Evolutionary conservation across 257 asterid species (phyloP).

Genomic region (Salvia miltiorrhiza): DNA sequence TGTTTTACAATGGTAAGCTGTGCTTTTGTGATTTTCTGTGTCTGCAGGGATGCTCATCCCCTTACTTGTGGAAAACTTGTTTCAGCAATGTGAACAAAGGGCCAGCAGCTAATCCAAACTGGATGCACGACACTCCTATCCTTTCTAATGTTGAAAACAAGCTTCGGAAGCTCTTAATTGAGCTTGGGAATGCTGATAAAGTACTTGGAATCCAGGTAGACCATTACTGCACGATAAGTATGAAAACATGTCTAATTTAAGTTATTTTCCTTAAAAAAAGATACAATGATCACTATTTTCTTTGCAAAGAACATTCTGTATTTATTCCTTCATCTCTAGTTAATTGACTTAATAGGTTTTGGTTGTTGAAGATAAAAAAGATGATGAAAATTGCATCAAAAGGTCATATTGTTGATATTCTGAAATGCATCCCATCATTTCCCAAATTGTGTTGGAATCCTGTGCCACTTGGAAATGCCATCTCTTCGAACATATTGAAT

Average conservation of each 20-base stretch:
- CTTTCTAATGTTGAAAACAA: conserved; percentile 80
- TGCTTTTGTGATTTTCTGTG: conserved; percentile 16
- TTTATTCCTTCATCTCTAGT: not conserved
- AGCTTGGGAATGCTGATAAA: conserved; percentile 82
- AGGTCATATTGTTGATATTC: conserved; percentile 2
- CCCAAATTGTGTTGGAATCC: conserved; percentile 1
- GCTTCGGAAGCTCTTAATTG: conserved; percentile 77
- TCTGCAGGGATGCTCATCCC: conserved; percentile 23
- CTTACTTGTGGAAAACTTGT: conserved; percentile 30
- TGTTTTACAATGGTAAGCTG: conserved; percentile 68
- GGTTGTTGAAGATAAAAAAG: not conserved
- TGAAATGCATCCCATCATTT: not conserved
- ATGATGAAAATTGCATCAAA: conserved; percentile 3
- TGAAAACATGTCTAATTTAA: not conserved
- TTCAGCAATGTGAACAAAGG: conserved; percentile 71
- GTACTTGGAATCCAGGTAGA: conserved; percentile 95
- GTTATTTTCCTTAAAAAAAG: not conserved
- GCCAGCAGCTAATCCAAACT: conserved; percentile 58
- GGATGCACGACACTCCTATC: conserved; percentile 77
- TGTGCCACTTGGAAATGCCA: not conserved
- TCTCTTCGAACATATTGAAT: not conserved
- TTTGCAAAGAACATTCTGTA: not conserved
- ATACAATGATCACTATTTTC: not conserved
- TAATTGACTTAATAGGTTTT: conserved; percentile 11
- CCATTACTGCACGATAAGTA: conserved; percentile 13